phyloP scores from a whole-genome alignment of 2,329 filamentous ascomycete species.

The Trichoderma koningii region DNA sequence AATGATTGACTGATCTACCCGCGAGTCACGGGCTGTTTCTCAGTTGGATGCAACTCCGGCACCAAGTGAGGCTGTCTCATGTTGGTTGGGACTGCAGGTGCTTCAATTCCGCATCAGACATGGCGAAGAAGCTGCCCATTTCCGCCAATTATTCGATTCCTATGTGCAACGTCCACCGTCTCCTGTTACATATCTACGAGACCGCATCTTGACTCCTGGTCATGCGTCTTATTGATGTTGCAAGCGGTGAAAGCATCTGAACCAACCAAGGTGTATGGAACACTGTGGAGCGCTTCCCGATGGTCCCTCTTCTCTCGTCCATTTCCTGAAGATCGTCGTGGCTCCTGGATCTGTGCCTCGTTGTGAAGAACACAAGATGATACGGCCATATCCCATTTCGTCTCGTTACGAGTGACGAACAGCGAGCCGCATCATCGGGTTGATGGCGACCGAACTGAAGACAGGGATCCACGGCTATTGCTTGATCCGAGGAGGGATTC shows the following conservation, averaged over 20 bases:
- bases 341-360: not conserved
- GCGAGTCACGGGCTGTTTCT: constrained; percentile 10
- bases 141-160: not conserved
- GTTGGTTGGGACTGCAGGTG: not conserved
- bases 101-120: constrained; percentile 3
- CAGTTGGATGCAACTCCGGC: constrained; percentile 7
- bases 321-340: not conserved
- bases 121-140: not conserved
- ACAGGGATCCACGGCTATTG: not conserved
- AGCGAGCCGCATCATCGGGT: constrained; percentile 10
- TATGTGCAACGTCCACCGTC: not conserved
- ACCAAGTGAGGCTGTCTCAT: constrained; percentile 11
- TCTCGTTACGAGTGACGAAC: not conserved
- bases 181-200: not conserved
- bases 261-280: not conserved
- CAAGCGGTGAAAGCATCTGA: not conserved
- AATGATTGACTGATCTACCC: constrained; percentile 27
- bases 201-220: not conserved
- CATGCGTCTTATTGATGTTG: not conserved
- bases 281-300: not conserved
- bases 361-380: not conserved
- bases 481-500: constrained; percentile 1
- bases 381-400: constrained; percentile 7
- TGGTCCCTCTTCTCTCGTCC: not conserved
- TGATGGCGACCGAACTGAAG: not conserved